These are phyloP conservation scores for Panaeolus cyanescens DNA, from an alignment of 768 basidiomycete genomes.

Conservation along the genomic window DNA sequence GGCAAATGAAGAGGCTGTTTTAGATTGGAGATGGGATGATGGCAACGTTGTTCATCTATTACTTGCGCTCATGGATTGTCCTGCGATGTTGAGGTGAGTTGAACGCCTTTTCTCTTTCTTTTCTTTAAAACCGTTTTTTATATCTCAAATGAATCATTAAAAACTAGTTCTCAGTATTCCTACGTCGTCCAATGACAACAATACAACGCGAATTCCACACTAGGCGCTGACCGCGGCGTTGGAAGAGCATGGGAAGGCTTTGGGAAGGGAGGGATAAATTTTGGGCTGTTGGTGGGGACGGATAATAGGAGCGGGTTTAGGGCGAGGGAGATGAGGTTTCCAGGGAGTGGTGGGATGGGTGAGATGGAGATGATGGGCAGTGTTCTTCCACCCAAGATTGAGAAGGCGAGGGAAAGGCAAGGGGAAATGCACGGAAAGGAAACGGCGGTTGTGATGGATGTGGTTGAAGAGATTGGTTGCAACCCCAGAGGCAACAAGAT, in stretches of 20 bases:
- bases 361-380: slow-evolving; percentile 25
- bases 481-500: not conserved
- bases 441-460: slow-evolving; percentile 9
- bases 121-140: not conserved
- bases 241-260: not conserved
- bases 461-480: slow-evolving; percentile 11
- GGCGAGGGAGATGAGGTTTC: slow-evolving; percentile 58
- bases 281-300: slow-evolving; percentile 65
- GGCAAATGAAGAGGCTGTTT: slow-evolving; percentile 82
- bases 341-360: slow-evolving; percentile 60
- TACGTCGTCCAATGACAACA: slow-evolving; percentile 26
- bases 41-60: slow-evolving; percentile 80
- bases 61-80: slow-evolving; percentile 64
- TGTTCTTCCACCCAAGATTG: not conserved
- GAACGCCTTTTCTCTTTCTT: slow-evolving; percentile 15
- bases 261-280: slow-evolving; percentile 31
- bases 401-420: slow-evolving; percentile 9
- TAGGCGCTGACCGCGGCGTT: slow-evolving; percentile 10
- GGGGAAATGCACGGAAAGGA: slow-evolving; percentile 19
- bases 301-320: slow-evolving; percentile 54
- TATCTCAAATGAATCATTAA: slow-evolving; percentile 9
- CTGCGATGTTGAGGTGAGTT: slow-evolving; percentile 60
- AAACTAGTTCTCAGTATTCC: slow-evolving; percentile 9
- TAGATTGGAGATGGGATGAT: slow-evolving; percentile 98
- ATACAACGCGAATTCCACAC: slow-evolving; percentile 48